Conservation (phyloP, 2,329 filamentous ascomycete species). For the Calonectria naviculata region DNA sequence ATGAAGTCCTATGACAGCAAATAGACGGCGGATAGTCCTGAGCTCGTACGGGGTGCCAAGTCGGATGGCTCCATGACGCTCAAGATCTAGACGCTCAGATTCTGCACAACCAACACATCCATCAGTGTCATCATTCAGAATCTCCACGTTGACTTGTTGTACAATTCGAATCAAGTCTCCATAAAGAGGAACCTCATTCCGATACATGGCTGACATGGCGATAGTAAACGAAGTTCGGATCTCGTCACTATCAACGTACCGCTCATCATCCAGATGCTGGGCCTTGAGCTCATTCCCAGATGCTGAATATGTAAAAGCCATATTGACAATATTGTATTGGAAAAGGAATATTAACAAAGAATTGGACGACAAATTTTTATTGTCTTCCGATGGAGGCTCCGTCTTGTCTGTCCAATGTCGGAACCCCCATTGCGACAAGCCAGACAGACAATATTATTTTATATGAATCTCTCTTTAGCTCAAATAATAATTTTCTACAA, state of each 20-base stretch:
- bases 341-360: neutral
- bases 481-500: neutral
- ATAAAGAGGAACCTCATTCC: conserved; percentile 48
- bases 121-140: neutral
- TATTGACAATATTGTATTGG: neutral
- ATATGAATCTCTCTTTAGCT: neutral
- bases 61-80: conserved; percentile 60
- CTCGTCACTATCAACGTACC: conserved; percentile 25
- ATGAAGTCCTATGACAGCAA: conserved; percentile 58
- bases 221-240: conserved; percentile 43
- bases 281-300: neutral
- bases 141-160: conserved; percentile 35
- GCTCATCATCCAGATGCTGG: neutral
- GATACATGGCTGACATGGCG: conserved; percentile 50
- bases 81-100: conserved; percentile 33
- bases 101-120: neutral
- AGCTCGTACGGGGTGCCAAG: conserved; percentile 58
- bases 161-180: conserved; percentile 46
- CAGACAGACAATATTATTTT: neutral
- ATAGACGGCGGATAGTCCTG: conserved; percentile 54
- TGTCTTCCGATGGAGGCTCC: too few relatives aligned
- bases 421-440: too few relatives aligned
- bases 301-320: neutral
- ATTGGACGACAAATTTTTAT: too few relatives aligned
- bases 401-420: too few relatives aligned